Conservation (phyloP, 2,329 filamentous ascomycete genomes). For the Alternaria triticimaculans region DNA sequence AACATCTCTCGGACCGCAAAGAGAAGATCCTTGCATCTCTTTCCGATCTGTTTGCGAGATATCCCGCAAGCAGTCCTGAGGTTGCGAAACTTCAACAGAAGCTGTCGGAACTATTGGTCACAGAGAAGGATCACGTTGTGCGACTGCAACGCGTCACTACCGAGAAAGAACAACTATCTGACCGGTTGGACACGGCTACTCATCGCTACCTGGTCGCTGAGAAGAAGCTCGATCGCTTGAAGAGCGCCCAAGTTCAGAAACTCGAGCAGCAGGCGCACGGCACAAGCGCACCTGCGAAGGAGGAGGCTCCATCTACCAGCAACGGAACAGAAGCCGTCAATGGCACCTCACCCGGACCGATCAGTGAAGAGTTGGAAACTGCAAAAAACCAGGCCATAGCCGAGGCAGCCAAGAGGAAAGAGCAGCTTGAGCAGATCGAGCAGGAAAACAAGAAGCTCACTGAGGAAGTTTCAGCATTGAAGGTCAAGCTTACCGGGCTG, state of each 20-base stretch:
- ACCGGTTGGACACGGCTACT: slow-evolving; percentile 86
- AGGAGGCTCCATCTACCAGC: slow-evolving; percentile 53
- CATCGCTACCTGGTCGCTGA: slow-evolving; percentile 94
- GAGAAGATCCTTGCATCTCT: slow-evolving; percentile 78
- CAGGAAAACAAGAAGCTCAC: slow-evolving; percentile 76
- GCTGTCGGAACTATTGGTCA: slow-evolving; percentile 75
- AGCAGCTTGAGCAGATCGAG: slow-evolving; percentile 82
- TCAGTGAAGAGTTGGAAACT: slow-evolving; percentile 72
- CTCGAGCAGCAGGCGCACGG: slow-evolving; percentile 79
- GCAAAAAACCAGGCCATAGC: slow-evolving; percentile 80
- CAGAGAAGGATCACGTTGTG: slow-evolving; percentile 80
- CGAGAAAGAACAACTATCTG: slow-evolving; percentile 84
- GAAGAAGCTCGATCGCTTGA: slow-evolving; percentile 88
- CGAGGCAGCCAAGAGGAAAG: slow-evolving; percentile 80
- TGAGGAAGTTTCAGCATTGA: slow-evolving; percentile 80
- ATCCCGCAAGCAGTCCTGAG: slow-evolving; percentile 66
- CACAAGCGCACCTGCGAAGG: slow-evolving; percentile 32
- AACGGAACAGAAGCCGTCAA: slow-evolving; percentile 62
- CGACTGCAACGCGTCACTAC: slow-evolving; percentile 76
- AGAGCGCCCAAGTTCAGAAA: slow-evolving; percentile 88
- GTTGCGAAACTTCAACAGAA: slow-evolving; percentile 75
- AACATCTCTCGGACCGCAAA: slow-evolving; percentile 78
- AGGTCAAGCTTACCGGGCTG: slow-evolving; percentile 69
- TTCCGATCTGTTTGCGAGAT: slow-evolving; percentile 67
- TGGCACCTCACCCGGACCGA: slow-evolving; percentile 64